phyloP scores from a whole-genome alignment of 345 rosid genomes.

The Hevea brasiliensis region DNA sequence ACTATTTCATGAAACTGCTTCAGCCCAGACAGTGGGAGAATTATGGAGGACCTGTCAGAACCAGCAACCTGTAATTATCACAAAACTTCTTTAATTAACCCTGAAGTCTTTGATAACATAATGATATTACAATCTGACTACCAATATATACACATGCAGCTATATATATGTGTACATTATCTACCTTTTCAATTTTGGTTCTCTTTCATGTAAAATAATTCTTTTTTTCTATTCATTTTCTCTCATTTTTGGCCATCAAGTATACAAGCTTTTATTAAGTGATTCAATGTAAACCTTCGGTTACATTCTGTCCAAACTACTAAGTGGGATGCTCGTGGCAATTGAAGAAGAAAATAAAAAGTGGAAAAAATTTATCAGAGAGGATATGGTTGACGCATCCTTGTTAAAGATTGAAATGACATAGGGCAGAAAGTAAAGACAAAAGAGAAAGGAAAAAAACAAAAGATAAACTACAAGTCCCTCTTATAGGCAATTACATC shows the following conservation, averaged over 20 bases:
- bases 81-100: conserved; percentile 4
- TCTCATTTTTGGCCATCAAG: background rate
- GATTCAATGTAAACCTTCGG: background rate
- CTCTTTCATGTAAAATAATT: background rate
- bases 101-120: background rate
- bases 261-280: background rate
- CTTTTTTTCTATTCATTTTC: background rate
- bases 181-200: background rate
- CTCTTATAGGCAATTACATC: too few relatives aligned
- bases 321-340: background rate
- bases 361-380: background rate
- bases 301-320: background rate
- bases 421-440: too few relatives aligned
- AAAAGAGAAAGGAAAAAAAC: too few relatives aligned
- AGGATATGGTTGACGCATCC: background rate
- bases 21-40: conserved; percentile 88
- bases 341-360: background rate
- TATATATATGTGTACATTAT: too few relatives aligned
- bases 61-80: conserved; percentile 78
- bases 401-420: too few relatives aligned
- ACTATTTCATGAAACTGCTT: conserved; percentile 90
- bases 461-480: too few relatives aligned
- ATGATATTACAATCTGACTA: background rate
- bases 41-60: conserved; percentile 89
- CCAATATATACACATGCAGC: background rate